Evolutionary conservation across 2,329 filamentous ascomycete genomes (phyloP).

Genomic region (Penicillium sp.): DNA sequence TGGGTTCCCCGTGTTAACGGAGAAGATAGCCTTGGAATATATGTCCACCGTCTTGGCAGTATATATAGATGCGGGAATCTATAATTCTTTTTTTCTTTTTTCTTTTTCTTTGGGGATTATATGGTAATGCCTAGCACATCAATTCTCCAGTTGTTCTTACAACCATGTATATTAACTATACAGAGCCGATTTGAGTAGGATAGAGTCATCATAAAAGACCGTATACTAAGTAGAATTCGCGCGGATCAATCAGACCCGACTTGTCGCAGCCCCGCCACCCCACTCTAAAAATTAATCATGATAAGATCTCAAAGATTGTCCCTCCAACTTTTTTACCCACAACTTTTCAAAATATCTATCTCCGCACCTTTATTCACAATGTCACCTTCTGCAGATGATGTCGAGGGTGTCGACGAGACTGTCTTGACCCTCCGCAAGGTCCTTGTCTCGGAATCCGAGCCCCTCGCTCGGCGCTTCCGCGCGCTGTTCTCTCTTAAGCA

Average conservation of each 20-base stretch:
- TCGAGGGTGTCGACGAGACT: constrained; percentile 33
- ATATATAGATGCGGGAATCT: too few relatives aligned
- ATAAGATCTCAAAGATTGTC: constrained; percentile 35
- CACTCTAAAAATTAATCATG: constrained; percentile 41
- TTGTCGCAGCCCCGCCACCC: constrained; percentile 34
- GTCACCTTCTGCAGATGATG: constrained; percentile 33
- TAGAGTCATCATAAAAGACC: neutral
- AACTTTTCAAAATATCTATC: neutral
- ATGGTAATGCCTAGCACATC: too few relatives aligned
- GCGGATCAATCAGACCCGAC: constrained; percentile 18
- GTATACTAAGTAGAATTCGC: constrained; percentile 1
- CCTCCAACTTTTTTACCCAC: constrained; percentile 11
- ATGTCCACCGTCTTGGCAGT: too few relatives aligned
- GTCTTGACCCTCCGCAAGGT: constrained; percentile 61
- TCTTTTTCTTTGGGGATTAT: too few relatives aligned
- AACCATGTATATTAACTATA: neutral
- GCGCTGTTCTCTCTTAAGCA: constrained; percentile 98
- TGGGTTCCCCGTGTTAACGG: too few relatives aligned
- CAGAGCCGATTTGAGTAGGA: neutral
- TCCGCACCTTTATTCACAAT: constrained; percentile 20
- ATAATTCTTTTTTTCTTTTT: too few relatives aligned
- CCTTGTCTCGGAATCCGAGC: constrained; percentile 74
- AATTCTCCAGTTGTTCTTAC: too few relatives aligned
- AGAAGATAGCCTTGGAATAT: too few relatives aligned
- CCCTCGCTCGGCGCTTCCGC: constrained; percentile 86